A percentile compares a stretch with the other conserved stretches of the same genome.
Conservation (phyloP, 352 stramenopile species). For the Phytophthora multivora region DNA sequence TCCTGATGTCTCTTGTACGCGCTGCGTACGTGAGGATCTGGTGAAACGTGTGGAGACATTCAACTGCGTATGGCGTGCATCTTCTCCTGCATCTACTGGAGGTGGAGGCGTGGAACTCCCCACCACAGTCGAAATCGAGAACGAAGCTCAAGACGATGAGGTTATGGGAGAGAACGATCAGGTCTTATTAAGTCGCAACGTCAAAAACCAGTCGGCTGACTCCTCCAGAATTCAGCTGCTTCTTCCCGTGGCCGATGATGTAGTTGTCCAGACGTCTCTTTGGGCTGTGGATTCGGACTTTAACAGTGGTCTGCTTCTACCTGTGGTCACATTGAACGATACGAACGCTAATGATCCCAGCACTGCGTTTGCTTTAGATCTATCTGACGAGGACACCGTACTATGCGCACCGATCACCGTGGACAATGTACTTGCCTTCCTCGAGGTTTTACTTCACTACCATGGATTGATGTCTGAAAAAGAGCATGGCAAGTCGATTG, state of each 20-base stretch:
- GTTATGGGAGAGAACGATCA: constrained; percentile 15
- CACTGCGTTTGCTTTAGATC: constrained; percentile 54
- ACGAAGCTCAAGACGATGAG: constrained; percentile 34
- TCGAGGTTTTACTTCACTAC: constrained; percentile 63
- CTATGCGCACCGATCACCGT: constrained; percentile 69
- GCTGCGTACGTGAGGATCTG: constrained; percentile 82
- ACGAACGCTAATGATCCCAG: constrained; percentile 35
- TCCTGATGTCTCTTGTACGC: constrained; percentile 48
- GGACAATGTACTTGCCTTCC: constrained; percentile 64
- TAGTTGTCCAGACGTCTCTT: constrained; percentile 68
- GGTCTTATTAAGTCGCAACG: background rate
- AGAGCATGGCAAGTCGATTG: background rate
- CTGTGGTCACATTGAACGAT: constrained; percentile 70
- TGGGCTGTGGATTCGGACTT: constrained; percentile 76
- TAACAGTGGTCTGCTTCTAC: constrained; percentile 48
- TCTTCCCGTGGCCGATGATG: constrained; percentile 44
- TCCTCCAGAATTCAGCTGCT: constrained; percentile 25
- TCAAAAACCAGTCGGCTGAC: constrained; percentile 50
- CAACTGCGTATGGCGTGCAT: constrained; percentile 63
- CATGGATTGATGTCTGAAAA: constrained; percentile 30
- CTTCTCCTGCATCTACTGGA: constrained; percentile 33
- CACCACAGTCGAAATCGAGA: constrained; percentile 37
- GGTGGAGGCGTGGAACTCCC: constrained; percentile 39
- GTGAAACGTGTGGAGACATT: constrained; percentile 67
- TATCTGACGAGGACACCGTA: constrained; percentile 80